Percentiles rank a stretch among this genome's conserved stretches.
phyloP scores from a whole-genome alignment of 768 basidiomycete species.

The Amanita phalloides region DNA sequence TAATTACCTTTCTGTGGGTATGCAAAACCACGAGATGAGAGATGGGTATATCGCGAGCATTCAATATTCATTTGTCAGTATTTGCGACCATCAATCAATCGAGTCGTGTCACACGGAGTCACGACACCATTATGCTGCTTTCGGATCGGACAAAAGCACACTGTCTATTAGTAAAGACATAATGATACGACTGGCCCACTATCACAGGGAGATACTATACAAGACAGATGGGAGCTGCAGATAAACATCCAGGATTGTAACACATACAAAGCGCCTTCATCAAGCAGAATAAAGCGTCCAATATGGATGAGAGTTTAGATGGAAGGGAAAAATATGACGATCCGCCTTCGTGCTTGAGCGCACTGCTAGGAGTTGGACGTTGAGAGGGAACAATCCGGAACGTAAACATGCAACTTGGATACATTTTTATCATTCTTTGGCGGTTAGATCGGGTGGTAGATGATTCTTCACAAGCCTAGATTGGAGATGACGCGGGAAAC shows the following conservation, averaged over 20 bases:
- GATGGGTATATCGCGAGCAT: neutral
- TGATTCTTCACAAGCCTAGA: slow-evolving; percentile 42
- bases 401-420: neutral
- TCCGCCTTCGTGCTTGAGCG: slow-evolving; percentile 4
- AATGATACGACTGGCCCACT: slow-evolving; percentile 52
- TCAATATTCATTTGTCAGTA: neutral
- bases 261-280: slow-evolving; percentile 8
- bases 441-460: slow-evolving; percentile 1
- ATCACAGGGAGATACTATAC: slow-evolving; percentile 35
- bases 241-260: slow-evolving; percentile 8
- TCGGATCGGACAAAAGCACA: slow-evolving; percentile 20
- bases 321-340: slow-evolving; percentile 7
- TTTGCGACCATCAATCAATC: neutral
- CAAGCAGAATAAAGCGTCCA: slow-evolving; percentile 6
- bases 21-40: neutral
- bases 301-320: slow-evolving; percentile 19
- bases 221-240: slow-evolving; percentile 31
- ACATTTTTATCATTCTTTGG: neutral
- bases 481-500: slow-evolving; percentile 73
- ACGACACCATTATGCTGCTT: no score
- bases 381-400: slow-evolving; percentile 6
- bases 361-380: slow-evolving; percentile 5
- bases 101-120: no score
- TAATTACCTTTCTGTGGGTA: neutral
- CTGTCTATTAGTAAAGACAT: slow-evolving; percentile 45